phyloP scores from a whole-genome alignment of 1,284 basidiomycete species.

The Sporisorium sorghi region DNA sequence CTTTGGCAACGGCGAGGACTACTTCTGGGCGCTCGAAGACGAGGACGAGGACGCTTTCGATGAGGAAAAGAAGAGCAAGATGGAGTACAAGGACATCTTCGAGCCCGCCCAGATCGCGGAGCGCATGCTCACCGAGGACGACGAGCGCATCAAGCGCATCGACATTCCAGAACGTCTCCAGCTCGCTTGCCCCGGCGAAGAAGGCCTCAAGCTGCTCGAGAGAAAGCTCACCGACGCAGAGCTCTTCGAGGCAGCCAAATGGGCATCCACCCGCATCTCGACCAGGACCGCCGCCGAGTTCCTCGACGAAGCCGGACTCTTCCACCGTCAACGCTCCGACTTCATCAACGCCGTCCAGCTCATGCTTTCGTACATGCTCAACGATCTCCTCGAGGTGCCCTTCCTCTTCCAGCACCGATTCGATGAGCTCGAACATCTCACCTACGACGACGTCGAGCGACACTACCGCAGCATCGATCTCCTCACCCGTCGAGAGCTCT shows the following conservation, averaged over 20 bases:
- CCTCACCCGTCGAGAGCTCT: slow-evolving; percentile 62
- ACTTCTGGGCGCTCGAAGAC: slow-evolving; percentile 90
- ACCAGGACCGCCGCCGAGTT: slow-evolving; percentile 74
- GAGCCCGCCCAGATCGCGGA: slow-evolving; percentile 96
- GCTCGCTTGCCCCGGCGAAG: slow-evolving; percentile 76
- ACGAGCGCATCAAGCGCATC: slow-evolving; percentile 85
- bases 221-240: slow-evolving; percentile 77
- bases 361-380: slow-evolving; percentile 85
- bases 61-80: slow-evolving; percentile 71
- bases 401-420: slow-evolving; percentile 94
- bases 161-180: slow-evolving; percentile 98
- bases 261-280: slow-evolving; percentile 89
- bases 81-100: slow-evolving; percentile 91
- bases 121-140: slow-evolving; percentile 90
- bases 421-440: slow-evolving; percentile 84
- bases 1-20: slow-evolving; percentile 96
- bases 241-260: slow-evolving; percentile 83
- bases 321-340: slow-evolving; percentile 76
- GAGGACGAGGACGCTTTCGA: slow-evolving; percentile 56
- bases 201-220: slow-evolving; percentile 74
- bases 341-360: slow-evolving; percentile 84
- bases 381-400: slow-evolving; percentile 89
- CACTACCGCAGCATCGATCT: slow-evolving; percentile 51
- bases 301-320: slow-evolving; percentile 73
- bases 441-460: slow-evolving; percentile 38